Evolutionary conservation across 2,329 filamentous ascomycete genomes (phyloP).

Genomic region (Botryotinia globosa): DNA sequence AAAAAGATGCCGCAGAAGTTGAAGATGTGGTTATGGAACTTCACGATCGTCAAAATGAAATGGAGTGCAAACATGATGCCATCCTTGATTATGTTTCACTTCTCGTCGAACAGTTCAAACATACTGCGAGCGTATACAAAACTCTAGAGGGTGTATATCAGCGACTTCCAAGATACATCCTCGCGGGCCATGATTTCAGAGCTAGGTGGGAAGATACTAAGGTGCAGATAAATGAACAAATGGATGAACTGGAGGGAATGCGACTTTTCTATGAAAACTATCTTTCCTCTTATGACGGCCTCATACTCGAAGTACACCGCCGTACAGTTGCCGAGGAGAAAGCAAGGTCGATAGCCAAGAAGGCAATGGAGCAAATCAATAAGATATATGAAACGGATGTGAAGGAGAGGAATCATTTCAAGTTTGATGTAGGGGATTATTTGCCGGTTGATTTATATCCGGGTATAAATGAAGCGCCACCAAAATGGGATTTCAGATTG

Average conservation of each 20-base stretch:
- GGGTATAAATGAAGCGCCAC: constrained; percentile 55
- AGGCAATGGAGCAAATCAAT: constrained; percentile 74
- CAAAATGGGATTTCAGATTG: constrained; percentile 34
- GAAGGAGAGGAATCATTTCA: constrained; percentile 72
- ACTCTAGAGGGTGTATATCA: constrained; percentile 66
- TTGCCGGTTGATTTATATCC: constrained; percentile 87
- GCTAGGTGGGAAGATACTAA: constrained; percentile 73
- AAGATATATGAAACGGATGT: constrained; percentile 72
- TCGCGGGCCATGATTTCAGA: constrained; percentile 62
- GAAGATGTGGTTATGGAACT: constrained; percentile 69
- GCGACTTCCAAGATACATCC: constrained; percentile 63
- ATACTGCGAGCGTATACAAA: constrained; percentile 61
- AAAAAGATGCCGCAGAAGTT: constrained; percentile 65
- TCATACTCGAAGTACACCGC: constrained; percentile 80
- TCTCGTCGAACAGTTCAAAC: constrained; percentile 53
- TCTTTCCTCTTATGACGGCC: constrained; percentile 74
- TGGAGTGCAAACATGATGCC: constrained; percentile 67
- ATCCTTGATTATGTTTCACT: constrained; percentile 62
- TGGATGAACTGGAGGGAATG: constrained; percentile 74
- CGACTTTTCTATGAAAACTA: constrained; percentile 86
- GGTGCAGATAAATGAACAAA: constrained; percentile 62
- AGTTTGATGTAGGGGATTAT: constrained; percentile 78
- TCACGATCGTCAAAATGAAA: constrained; percentile 68
- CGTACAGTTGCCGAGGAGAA: constrained; percentile 70
- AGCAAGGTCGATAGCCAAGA: constrained; percentile 70